Base-by-base conservation (phyloP, 495 filamentous ascomycete genomes). In the Lasiosphaeriaceae sp. region DNA sequence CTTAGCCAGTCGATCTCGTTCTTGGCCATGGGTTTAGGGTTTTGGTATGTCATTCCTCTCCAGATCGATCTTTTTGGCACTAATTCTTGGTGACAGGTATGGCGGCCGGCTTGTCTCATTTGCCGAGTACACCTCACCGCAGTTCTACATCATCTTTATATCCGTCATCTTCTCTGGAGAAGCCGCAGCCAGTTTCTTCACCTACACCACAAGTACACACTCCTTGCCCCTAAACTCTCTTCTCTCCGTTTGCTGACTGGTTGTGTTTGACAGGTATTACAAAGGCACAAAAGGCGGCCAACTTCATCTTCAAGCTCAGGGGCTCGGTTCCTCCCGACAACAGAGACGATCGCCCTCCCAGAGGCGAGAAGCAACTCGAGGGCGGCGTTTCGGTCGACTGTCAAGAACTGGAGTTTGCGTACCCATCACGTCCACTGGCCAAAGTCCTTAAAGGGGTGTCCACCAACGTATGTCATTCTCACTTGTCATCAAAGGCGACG, bases 371-470 rank as follows among this genome's bases (percentile, higher is more conserved):
- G 31, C 47, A 54, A 1, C 56, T 58, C 14, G 64, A 65, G 6
- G 74, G 72, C n/a, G 80, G 73, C 4, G 70, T 71, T 12, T 61
- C 69, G n/a, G 74, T 87, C 35, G 73, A 77, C 21, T 71, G 86
- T 37, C 56, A 68, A 29, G 64, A 81, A 23, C 66, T 87, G 1
- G 59, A 77, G 20, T 87, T 87, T 55, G 69, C 67, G 35, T 88
- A 88, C 50, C 71, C 79, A 0, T 77, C 72, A 1, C 72, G 80
- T 0, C 66, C 77, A 7, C 55, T 64, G 0, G 64, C 71, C 0
- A 73, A 7, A 89, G 91, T 82, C 2, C 76, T 86, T 39, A 58
- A 56, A 1, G 68, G 71, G 12, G 53, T 82, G n/a, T 78, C 72
- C 22, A 54, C 85, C 14, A 41, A 29, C 23, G 50, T 52, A 39